These are phyloP conservation scores for Cyberlindnera petersonii DNA, from an alignment of 805 yeast genomes.

Conservation along the genomic window DNA sequence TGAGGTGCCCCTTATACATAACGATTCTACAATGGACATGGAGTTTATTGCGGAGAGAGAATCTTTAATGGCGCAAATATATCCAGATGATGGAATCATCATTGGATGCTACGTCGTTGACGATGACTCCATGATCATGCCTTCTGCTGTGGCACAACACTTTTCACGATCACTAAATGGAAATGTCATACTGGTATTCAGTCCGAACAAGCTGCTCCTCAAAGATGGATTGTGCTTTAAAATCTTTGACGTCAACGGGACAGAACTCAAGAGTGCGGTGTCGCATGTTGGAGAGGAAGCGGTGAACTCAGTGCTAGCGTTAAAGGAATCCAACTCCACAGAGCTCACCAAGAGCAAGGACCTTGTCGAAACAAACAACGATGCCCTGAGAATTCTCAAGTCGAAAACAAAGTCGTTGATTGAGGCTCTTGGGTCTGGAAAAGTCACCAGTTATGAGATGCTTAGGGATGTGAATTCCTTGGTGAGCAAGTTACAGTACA, in stretches of 20 bases:
- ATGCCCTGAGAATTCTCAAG: conserved; percentile 9
- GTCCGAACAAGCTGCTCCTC: conserved; percentile 5
- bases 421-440: neutral
- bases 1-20: conserved; percentile 6
- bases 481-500: conserved; percentile 22
- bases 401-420: conserved; percentile 4
- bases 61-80: conserved; percentile 14
- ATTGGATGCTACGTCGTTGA: conserved; percentile 13
- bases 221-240: conserved; percentile 15
- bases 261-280: conserved; percentile 5
- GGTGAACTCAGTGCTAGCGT: conserved; percentile 9
- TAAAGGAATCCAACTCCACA: conserved; percentile 8
- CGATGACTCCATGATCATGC: conserved; percentile 1
- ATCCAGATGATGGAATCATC: conserved; percentile 14
- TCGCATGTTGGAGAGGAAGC: conserved; percentile 12
- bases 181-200: conserved; percentile 7
- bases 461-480: conserved; percentile 21
- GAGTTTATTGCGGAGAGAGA: conserved; percentile 7
- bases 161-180: conserved; percentile 1
- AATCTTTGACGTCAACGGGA: conserved; percentile 4
- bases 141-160: neutral
- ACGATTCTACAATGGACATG: conserved; percentile 3
- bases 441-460: conserved; percentile 3
- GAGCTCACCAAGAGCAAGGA: conserved; percentile 10
- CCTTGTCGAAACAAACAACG: conserved; percentile 9